Evolutionary conservation across 2,329 filamentous ascomycete species (phyloP).

Genomic region (Sphaerostilbella broomeana): DNA sequence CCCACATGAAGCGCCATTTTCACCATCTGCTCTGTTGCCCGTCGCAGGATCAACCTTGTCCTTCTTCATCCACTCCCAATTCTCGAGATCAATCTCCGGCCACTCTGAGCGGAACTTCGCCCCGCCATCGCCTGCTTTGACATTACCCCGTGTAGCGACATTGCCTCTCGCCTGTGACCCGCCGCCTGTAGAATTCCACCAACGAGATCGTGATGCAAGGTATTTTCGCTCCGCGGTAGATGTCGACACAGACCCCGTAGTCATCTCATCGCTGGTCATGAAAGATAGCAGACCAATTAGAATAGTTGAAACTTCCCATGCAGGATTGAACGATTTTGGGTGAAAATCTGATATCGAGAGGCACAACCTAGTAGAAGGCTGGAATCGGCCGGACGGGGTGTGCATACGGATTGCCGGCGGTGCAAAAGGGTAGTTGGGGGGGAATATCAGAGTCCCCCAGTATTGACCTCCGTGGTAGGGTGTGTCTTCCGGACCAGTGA

Average conservation of each 20-base stretch:
- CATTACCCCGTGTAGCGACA: slow-evolving; percentile 60
- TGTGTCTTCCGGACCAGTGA: slow-evolving; percentile 88
- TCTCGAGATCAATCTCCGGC: slow-evolving; percentile 82
- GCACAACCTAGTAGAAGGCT: slow-evolving; percentile 84
- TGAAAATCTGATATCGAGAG: slow-evolving; percentile 97
- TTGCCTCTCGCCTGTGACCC: slow-evolving; percentile 59
- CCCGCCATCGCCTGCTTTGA: slow-evolving; percentile 88
- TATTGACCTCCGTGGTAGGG: slow-evolving; percentile 95
- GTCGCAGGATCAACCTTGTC: slow-evolving; percentile 72
- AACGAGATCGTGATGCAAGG: slow-evolving; percentile 70
- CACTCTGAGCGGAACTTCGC: slow-evolving; percentile 85
- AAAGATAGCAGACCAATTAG: slow-evolving; percentile 90
- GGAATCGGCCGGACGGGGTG: slow-evolving; percentile 91
- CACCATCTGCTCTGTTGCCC: slow-evolving; percentile 49
- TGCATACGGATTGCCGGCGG: slow-evolving; percentile 98
- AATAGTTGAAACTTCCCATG: slow-evolving; percentile 97
- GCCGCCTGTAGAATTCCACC: slow-evolving; percentile 96
- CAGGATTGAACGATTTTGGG: slow-evolving; percentile 94
- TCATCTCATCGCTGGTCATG: slow-evolving; percentile 99
- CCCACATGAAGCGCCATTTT: slow-evolving; percentile 47
- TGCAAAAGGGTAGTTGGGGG: slow-evolving; percentile 92
- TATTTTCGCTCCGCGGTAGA: slow-evolving; percentile 70
- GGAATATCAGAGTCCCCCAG: slow-evolving; percentile 95
- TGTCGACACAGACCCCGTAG: slow-evolving; percentile 79
- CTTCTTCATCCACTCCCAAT: slow-evolving; percentile 86